phyloP scores from a whole-genome alignment of 371 early-diverging fungal genomes.

The Chytridium lagenaria region DNA sequence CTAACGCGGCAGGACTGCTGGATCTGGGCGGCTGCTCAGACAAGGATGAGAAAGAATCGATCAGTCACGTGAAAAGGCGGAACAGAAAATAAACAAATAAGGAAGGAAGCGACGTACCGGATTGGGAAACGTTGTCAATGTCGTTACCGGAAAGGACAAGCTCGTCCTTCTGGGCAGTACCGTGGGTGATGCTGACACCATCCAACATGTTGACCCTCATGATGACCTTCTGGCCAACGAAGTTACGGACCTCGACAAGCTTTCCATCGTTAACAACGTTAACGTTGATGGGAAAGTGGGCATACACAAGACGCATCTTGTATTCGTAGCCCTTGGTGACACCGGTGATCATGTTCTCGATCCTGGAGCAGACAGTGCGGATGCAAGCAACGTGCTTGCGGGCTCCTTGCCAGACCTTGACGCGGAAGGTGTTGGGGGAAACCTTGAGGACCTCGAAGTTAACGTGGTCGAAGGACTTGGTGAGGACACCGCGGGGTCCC shows the following conservation, averaged over 20 bases:
- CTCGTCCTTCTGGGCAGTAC: conserved; percentile 96
- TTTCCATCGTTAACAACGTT: conserved; percentile 85
- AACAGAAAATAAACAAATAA: conserved; percentile 5
- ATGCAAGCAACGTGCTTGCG: conserved; percentile 98
- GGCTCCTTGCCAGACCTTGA: conserved; percentile 96
- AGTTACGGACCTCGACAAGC: conserved; percentile 98
- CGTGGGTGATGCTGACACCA: conserved; percentile 87
- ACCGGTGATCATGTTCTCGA: conserved; percentile 98
- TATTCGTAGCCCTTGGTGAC: conserved; percentile 99
- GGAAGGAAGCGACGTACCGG: conserved; percentile 65
- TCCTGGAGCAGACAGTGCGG: conserved; percentile 96
- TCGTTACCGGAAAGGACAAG: conserved; percentile 95
- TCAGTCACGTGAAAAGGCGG: not conserved
- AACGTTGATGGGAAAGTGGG: conserved; percentile 99
- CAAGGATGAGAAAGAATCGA: not conserved
- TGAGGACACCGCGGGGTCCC: conserved; percentile 82
- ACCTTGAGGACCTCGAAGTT: conserved; percentile 88
- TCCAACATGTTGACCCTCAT: conserved; percentile 90
- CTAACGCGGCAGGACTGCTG: conserved; percentile 85
- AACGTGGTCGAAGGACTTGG: conserved; percentile 94
- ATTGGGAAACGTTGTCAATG: conserved; percentile 98
- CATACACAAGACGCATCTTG: conserved; percentile 99
- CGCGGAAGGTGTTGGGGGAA: conserved; percentile 72
- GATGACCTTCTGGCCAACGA: conserved; percentile 97
- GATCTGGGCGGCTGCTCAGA: conserved; percentile 78